Base-by-base conservation (phyloP, 2,329 filamentous ascomycete species). In the Diaporthe longicolla region DNA sequence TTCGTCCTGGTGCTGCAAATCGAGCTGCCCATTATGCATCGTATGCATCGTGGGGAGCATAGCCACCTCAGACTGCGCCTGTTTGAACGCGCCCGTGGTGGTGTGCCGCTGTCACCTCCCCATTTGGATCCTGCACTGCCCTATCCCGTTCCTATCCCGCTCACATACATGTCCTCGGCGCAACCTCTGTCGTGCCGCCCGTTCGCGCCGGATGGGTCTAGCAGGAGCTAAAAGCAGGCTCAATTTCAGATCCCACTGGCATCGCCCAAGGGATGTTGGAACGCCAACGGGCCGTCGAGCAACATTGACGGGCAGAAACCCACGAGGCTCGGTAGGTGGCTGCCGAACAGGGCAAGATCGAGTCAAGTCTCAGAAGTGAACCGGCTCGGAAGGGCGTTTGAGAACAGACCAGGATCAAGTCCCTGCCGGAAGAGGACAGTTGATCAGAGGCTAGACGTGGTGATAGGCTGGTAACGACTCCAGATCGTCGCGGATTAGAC, bases 401-500 rank as follows among this genome's bases (percentile, higher is more conserved):
- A 74, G 74, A 50, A 69, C 54, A 58, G 48, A 59, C 72, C 61
- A 48, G 72, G 74, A 52, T 58, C 66, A 63, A 57, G 43, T 40
- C 40, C 40, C 55, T 70, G 66, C 63, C 54, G 57, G 61, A 61
- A 61, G 37, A 40, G 70, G 54, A 71, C 24, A 65, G 54, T 55
- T 40, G 45, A 70, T 37, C 59, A 40, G 32, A 37, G n/a, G 19
- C 40, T 40, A 50, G 58, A 71, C 71, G 58, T 71, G 71, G 52
- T 66, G 66, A 73, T 75, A 74, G 71, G 74, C 74, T 71, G 71
- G 66, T 48, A 73, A 61, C 37, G 69, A 71, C 69, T 63, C 55
- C 69, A 59, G 69, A 71, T 71, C 69, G 58, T 63, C 57, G 43
- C 43, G 69, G 69, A 45, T 52, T 61, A 35, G 45, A 50, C 13